Evolutionary conservation across 805 yeast genomes (phyloP), one percentile per base, ranked within the genome.

Genomic region (Lipomyces lipofer): DNA sequence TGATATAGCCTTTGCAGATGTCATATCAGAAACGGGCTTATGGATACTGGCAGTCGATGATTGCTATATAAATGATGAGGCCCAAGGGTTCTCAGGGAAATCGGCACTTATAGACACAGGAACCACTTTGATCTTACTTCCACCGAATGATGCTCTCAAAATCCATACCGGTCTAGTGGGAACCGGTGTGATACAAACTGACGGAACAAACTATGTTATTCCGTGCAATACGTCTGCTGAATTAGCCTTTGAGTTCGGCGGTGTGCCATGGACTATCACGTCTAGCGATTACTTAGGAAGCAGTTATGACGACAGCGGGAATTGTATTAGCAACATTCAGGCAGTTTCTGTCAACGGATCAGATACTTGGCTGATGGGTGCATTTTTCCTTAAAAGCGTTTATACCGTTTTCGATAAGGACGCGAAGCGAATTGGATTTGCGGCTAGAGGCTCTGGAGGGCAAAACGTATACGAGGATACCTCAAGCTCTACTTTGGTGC

Each of bases 271-370:
- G 76, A 64, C 78, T 9, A 64, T 80, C 24, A 51, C 72, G 1
- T 71, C 83, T 0, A 54, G 61, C 1, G 72, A 71, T 44, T 82
- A 82, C 66, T 59, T 80, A 43, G 87, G 86, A 4, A 66, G 71
- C 10, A 73, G 71, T 17, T 80, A 81, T 64, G 47, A 75, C 1
- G 52, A 62, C 3, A 68, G 75, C 0, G 83, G 85, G 0, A 75
- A 78, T 64, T 84, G 89, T 71, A 82, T 83, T 10, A 79, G 86
- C 5, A 83, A 82, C 62, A 75, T 83, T 53, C 87, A 82, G 69
- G 88, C 86, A 8, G 64, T 77, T n/a, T 70, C 71, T 25, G 62
- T 71, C 12, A 65, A 66, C 30, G 63, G 67, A 13, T 68, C 72
- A 49, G 71, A 71, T 15, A 66, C 75, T 1, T 84, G 88, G 88